phyloP scores from a whole-genome alignment of 2,329 filamentous ascomycete species.

The Botryotinia globosa region DNA sequence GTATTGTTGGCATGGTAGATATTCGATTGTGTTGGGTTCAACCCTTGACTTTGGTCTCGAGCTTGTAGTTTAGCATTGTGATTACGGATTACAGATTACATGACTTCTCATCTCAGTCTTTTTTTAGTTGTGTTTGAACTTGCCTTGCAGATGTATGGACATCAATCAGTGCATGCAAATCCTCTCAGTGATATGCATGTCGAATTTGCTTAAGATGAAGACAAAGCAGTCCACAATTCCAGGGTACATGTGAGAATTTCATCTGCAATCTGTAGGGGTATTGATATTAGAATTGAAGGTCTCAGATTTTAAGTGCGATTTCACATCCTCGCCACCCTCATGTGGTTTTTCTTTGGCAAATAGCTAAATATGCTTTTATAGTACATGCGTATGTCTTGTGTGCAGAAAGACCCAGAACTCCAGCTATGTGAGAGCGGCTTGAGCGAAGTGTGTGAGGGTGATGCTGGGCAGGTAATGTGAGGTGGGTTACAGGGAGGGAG shows the following conservation, averaged over 20 bases:
- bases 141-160: neutral
- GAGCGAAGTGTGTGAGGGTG: neutral
- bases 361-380: neutral
- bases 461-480: neutral
- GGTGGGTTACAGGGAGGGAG: neutral
- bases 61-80: neutral
- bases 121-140: neutral
- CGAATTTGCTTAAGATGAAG: neutral
- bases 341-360: neutral
- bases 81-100: neutral
- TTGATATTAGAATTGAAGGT: neutral
- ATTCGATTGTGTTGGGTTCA: neutral
- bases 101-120: neutral
- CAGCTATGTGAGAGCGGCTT: neutral
- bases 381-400: neutral
- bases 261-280: neutral
- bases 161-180: neutral
- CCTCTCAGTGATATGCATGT: neutral
- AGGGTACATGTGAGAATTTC: neutral
- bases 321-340: neutral
- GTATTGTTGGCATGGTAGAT: neutral
- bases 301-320: neutral
- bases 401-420: neutral
- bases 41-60: neutral
- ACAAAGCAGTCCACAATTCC: neutral